Base-by-base conservation (phyloP, 306 rosid genomes). In the Senna tora region DNA sequence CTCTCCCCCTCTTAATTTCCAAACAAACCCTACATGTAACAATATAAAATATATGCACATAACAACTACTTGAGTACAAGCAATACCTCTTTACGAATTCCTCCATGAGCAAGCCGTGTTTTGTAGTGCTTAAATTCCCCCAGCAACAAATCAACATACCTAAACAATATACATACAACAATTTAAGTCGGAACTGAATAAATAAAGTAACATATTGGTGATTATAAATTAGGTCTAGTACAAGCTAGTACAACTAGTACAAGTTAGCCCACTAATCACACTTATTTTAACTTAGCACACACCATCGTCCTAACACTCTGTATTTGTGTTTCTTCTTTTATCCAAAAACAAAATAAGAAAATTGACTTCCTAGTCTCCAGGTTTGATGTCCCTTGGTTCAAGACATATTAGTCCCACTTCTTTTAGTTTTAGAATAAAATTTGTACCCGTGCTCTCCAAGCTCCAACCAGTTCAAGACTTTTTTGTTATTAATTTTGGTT, bases 81-180 rank as follows among this genome's bases (percentile, higher is more conserved):
- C 41, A 75, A 78, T 91, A 95, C 99, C 99, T 95, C 97, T 75
- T 85, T 88, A 73, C 88, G 88, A 74, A 95, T 84, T 82, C 95
- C 97, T 17, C 93, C 96, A 73, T 89, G 90, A 81, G 82, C 89
- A 68, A 95, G 88, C 76, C 96, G 87, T n/a, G 99, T 95, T 85
- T 89, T 91, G 74, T 85, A 95, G 83, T 91, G 97, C 90, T 95
- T 95, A 80, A 95, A 95, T 81, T 95, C 99, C 55, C 99, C 99
- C 87, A 95, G 81, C 76, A 95, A 78, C 88, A 91, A 83, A 81
- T 95, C 99, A 73, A 95, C 96, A 53, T 95, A 91, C 85, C 99
- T 95, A n/a, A n/a, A n/a, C n/a, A n/a, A n/a, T n/a, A 79, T 75
- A 66, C 67, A 64, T 56, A 73, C 75, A 82, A 80, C 62, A 74